Evolutionary conservation across 2,329 filamentous ascomycete genomes (phyloP), one percentile per base, ranked within the genome.

Genomic region (Fusarium praegraminearum): DNA sequence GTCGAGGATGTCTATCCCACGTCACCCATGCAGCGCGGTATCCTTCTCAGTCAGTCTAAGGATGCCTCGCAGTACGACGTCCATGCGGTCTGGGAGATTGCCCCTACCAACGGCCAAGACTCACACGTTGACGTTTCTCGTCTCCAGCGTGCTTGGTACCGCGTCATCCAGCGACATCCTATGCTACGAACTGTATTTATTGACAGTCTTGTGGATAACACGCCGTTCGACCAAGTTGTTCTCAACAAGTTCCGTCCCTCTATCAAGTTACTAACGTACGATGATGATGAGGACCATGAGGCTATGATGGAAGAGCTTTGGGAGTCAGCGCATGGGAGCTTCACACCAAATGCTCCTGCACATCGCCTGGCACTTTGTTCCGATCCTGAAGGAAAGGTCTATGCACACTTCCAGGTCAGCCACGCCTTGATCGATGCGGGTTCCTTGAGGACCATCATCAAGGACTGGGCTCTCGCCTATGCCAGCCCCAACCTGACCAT

Each of bases 111-210:
- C 3, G 22, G n/a, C 13, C 10, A 22, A 1, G 35, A 52, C 35
- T 41, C 50, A 26, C 20, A 22, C 20, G 50, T 53, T 43, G 50
- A 53, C 7, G 38, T 33, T 3, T 32, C 46, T 24, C 46, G 54
- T 1, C 41, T 62, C 4, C 32, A 51, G 20, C 26, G 44, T 7
- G 59, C 59, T 18, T 62, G 59, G 59, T 10, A 38, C 9, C 53
- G 43, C 7, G 59, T 62, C 26, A 49, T 62, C 33, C 30, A 62
- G 20, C 45, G 38, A n/a, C 59, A 62, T 6, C 9, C 59, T 1
- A 51, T 57, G 32, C 46, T 62, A 18, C 59, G 59, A 7, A 62
- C 59, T 0, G 46, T 58, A 22, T 57, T 62, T 72, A 16, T 53
- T 78, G n/a, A 65, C 12, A 52, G 49, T 11, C 46, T 49, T 16